Evolutionary conservation across 1,139 yeast species (phyloP).

Genomic region (Blastobotrys illinoisensis): DNA sequence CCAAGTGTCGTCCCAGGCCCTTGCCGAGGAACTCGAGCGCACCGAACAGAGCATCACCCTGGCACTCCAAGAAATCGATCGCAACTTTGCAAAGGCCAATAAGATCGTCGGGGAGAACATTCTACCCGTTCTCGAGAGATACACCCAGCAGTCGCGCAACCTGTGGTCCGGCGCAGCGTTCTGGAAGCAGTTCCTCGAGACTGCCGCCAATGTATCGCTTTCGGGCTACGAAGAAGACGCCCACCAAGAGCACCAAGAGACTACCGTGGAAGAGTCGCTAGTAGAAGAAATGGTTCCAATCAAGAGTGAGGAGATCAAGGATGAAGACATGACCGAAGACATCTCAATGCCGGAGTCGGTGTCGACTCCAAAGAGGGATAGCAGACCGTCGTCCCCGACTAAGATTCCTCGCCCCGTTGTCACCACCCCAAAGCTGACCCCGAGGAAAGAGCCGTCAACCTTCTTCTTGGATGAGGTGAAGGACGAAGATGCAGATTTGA

Average conservation of each 20-base stretch:
- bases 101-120: slow-evolving; percentile 56
- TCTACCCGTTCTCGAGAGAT: slow-evolving; percentile 55
- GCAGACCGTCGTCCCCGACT: slow-evolving; percentile 10
- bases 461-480: slow-evolving; percentile 1
- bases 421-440: slow-evolving; percentile 12
- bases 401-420: slow-evolving; percentile 12
- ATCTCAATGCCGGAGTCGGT: slow-evolving; percentile 7
- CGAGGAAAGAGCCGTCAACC: slow-evolving; percentile 3
- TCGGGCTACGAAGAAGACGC: slow-evolving; percentile 48
- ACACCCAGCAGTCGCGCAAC: slow-evolving; percentile 48
- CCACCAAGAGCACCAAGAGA: slow-evolving; percentile 22
- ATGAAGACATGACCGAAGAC: neutral
- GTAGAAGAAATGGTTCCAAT: slow-evolving; percentile 1
- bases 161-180: slow-evolving; percentile 57
- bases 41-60: slow-evolving; percentile 79
- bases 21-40: slow-evolving; percentile 53
- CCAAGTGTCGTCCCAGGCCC: slow-evolving; percentile 14
- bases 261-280: neutral
- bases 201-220: slow-evolving; percentile 65
- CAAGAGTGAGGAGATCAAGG: neutral
- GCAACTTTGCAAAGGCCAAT: slow-evolving; percentile 60
- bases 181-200: slow-evolving; percentile 73
- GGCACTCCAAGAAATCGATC: slow-evolving; percentile 73
- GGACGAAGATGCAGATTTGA: neutral
- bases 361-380: slow-evolving; percentile 9